Evolutionary conservation across 176 grass and related monocot genomes (phyloP).

Genomic region (Avena eriantha): DNA sequence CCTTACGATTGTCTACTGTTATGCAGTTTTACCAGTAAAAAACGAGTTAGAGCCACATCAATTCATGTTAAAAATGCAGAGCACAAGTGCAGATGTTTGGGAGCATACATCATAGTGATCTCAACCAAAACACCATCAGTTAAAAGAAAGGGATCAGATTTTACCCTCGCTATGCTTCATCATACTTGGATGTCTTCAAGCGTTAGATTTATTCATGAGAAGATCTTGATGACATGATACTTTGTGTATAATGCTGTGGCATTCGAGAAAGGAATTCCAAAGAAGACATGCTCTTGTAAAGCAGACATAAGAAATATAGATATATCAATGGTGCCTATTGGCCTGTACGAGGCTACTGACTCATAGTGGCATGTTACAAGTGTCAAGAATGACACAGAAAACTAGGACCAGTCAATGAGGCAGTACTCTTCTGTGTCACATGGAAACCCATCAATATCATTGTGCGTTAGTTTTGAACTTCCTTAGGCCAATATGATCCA

Average conservation of each 20-base stretch:
- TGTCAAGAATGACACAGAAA: constrained; percentile 6
- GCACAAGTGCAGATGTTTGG: neutral
- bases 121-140: neutral
- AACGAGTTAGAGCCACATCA: too few relatives aligned
- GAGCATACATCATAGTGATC: neutral
- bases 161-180: constrained; percentile 23
- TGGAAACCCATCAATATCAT: neutral
- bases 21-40: constrained; percentile 27
- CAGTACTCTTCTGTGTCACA: neutral
- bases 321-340: neutral
- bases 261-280: constrained; percentile 10
- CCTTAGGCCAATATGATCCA: neutral
- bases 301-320: neutral
- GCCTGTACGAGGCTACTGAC: neutral
- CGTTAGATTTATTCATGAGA: neutral
- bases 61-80: constrained; percentile 1
- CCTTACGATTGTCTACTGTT: neutral
- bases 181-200: neutral
- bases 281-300: constrained; percentile 10
- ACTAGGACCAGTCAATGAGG: neutral
- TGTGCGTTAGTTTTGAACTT: neutral
- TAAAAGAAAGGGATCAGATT: neutral
- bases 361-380: neutral
- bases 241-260: neutral
- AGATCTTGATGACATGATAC: constrained; percentile 5